A percentile compares a stretch with the other conserved stretches of the same genome.
Evolutionary conservation across 139 green algal species (phyloP).

Genomic region (Trebouxia sp.): DNA sequence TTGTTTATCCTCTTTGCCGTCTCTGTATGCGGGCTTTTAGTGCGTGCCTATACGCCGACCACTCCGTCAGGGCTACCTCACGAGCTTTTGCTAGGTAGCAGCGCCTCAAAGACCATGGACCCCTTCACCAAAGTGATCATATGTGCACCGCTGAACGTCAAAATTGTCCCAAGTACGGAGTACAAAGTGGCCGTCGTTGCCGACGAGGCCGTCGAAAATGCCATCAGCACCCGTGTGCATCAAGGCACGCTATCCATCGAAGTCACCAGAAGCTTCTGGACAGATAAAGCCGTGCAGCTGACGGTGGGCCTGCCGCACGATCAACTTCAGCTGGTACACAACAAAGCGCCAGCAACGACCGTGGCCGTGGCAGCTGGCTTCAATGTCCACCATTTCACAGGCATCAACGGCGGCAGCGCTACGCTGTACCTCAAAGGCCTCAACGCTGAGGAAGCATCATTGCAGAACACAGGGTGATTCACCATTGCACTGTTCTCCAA

Average conservation of each 20-base stretch:
- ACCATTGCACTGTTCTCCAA: neutral
- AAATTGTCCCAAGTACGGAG: neutral
- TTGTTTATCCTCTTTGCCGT: too few relatives aligned
- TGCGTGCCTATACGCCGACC: too few relatives aligned
- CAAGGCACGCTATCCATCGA: neutral
- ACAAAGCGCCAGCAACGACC: conserved; percentile 3
- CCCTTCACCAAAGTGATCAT: neutral
- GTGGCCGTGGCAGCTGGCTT: neutral
- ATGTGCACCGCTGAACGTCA: neutral
- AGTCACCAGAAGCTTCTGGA: neutral
- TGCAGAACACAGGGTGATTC: neutral
- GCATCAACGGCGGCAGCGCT: neutral
- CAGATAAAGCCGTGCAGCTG: conserved; percentile 8
- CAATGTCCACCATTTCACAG: conserved; percentile 6
- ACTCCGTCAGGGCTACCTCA: neutral
- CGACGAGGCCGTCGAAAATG: neutral
- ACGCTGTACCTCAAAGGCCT: neutral
- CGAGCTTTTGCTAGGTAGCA: neutral
- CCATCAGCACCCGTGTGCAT: neutral
- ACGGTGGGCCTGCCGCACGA: conserved; percentile 9
- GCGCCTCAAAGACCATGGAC: neutral
- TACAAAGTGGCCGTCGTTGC: neutral
- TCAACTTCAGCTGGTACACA: conserved; percentile 1
- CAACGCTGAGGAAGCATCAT: neutral
- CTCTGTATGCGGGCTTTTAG: too few relatives aligned